Conservation (phyloP, 106 monocot genomes). For the Narthecium ossifragum region DNA sequence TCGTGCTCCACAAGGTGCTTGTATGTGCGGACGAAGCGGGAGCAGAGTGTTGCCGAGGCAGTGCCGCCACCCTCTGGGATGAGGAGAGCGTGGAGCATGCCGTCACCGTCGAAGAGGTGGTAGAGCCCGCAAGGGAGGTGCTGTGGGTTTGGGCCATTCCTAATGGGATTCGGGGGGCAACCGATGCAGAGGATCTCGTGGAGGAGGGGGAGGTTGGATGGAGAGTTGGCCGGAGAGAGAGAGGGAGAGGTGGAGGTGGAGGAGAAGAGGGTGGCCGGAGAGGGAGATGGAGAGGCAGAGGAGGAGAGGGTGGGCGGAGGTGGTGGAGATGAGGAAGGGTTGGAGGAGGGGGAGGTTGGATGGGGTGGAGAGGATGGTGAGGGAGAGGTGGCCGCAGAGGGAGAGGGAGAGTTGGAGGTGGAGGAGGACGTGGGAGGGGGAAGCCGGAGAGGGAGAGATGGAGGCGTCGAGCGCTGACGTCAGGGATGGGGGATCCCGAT, state of each 20-base stretch:
- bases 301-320: too few species aligned
- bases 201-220: slow-evolving; percentile 5
- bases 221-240: not conserved
- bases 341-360: too few species aligned
- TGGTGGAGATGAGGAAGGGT: too few species aligned
- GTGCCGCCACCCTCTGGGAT: not conserved
- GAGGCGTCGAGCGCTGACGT: too few species aligned
- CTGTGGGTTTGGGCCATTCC: slow-evolving; percentile 11
- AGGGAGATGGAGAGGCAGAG: not conserved
- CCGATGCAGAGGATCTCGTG: not conserved
- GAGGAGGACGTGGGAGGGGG: too few species aligned
- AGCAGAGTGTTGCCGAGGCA: not conserved
- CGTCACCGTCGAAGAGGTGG: slow-evolving; percentile 11
- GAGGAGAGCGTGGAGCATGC: too few species aligned
- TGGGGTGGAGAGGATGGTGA: too few species aligned
- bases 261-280: not conserved
- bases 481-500: too few species aligned
- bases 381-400: too few species aligned
- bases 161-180: not conserved
- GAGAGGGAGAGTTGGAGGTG: too few species aligned
- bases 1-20: slow-evolving; percentile 2
- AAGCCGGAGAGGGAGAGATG: too few species aligned
- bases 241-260: not conserved
- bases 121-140: not conserved
- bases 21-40: slow-evolving; percentile 11